Evolutionary conservation across 2,329 filamentous ascomycete species (phyloP).

Genomic region (Anthostomella pinea): DNA sequence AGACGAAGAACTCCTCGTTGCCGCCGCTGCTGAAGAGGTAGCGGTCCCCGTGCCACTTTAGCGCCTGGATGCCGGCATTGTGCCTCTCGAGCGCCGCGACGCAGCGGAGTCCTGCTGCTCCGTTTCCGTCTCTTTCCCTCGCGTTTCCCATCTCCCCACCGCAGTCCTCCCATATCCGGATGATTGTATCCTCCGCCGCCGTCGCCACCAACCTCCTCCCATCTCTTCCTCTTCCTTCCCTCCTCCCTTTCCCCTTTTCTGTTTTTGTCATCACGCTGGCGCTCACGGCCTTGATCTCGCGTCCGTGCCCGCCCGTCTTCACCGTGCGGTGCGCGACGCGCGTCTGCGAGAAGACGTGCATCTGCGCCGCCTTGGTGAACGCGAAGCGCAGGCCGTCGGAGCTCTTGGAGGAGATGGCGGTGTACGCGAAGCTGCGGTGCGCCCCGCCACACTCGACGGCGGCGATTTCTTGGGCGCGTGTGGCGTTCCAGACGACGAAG

Average conservation of each 20-base stretch:
- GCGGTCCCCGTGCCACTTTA: constrained; percentile 69
- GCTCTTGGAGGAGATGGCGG: constrained; percentile 26
- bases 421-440: constrained; percentile 69
- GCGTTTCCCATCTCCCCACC: constrained; percentile 4
- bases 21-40: constrained; percentile 85
- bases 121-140: constrained; percentile 17
- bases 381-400: constrained; percentile 51
- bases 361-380: constrained; percentile 68
- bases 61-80: constrained; percentile 76
- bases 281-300: constrained; percentile 68
- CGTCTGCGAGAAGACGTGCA: constrained; percentile 46
- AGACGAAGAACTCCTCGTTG: constrained; percentile 85
- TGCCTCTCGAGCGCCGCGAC: constrained; percentile 71
- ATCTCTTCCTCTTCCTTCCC: too few relatives aligned
- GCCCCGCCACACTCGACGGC: constrained; percentile 79
- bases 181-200: constrained; percentile 69
- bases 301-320: constrained; percentile 73
- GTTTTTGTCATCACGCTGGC: too few relatives aligned
- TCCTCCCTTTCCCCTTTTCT: too few relatives aligned
- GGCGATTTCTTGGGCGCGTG: constrained; percentile 64
- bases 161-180: constrained; percentile 66
- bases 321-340: constrained; percentile 45
- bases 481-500: constrained; percentile 81
- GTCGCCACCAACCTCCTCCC: constrained; percentile 55
- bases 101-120: constrained; percentile 39